phyloP scores from a whole-genome alignment of 441 rosid genomes.

The Erodium texanum region DNA sequence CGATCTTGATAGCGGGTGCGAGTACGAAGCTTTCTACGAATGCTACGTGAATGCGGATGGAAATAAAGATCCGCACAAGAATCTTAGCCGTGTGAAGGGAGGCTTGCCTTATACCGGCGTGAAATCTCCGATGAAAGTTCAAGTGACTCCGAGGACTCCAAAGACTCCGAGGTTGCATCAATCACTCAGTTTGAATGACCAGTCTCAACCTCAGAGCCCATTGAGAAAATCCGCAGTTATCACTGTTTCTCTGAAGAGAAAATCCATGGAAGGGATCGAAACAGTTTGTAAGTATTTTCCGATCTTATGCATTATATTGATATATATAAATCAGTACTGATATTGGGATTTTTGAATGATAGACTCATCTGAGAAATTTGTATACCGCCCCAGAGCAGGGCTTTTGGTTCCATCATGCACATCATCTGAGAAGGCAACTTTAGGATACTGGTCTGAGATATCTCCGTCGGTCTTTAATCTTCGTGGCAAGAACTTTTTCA shows the following conservation, averaged over 20 bases:
- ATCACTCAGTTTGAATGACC: neutral
- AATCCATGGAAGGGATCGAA: conserved; percentile 46
- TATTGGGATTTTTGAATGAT: too few relatives aligned
- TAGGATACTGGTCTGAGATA: conserved; percentile 65
- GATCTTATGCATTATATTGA: too few relatives aligned
- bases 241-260: conserved; percentile 52
- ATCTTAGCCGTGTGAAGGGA: neutral
- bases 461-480: conserved; percentile 65
- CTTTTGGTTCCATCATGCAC: conserved; percentile 30
- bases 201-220: neutral
- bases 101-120: conserved; percentile 31
- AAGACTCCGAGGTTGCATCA: conserved; percentile 1
- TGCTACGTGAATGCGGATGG: conserved; percentile 49
- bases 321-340: too few relatives aligned
- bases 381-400: conserved; percentile 60
- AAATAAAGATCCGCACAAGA: neutral
- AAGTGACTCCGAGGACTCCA: neutral
- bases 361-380: conserved; percentile 42
- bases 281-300: conserved; percentile 32
- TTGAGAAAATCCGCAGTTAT: conserved; percentile 41
- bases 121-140: conserved; percentile 33
- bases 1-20: conserved; percentile 24
- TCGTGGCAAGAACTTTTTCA: conserved; percentile 64
- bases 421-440: conserved; percentile 38
- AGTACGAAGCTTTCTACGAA: conserved; percentile 49